These are phyloP conservation scores for Trichoderma endophyticum DNA, from an alignment of 2,329 filamentous ascomycete genomes.

Conservation along the genomic window DNA sequence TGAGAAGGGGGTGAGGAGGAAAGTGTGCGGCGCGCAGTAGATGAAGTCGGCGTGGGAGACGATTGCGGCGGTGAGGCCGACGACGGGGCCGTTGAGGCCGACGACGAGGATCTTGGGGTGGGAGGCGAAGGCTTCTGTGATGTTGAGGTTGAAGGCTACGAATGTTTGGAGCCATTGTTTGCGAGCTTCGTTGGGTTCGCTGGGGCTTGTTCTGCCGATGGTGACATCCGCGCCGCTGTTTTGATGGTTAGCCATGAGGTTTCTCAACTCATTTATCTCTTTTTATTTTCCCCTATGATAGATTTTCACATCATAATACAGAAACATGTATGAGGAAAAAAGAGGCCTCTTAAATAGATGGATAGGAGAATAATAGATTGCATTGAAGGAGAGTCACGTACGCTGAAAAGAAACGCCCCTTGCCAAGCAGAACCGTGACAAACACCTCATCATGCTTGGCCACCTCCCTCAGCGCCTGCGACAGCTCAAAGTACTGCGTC, in stretches of 20 bases:
- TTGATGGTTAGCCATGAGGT: not conserved
- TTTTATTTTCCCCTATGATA: not conserved
- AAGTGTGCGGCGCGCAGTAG: slow-evolving; percentile 77
- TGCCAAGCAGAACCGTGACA: slow-evolving; percentile 81
- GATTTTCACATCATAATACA: not conserved
- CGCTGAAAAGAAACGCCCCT: slow-evolving; percentile 86
- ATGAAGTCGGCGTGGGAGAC: slow-evolving; percentile 86
- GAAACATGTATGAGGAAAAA: not conserved
- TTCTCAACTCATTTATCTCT: not conserved
- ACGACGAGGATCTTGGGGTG: slow-evolving; percentile 92
- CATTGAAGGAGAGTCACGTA: slow-evolving; percentile 42
- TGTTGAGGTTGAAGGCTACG: slow-evolving; percentile 82
- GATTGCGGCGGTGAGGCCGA: slow-evolving; percentile 84
- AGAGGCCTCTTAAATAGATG: not conserved
- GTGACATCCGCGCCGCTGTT: slow-evolving; percentile 75
- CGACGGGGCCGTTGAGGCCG: slow-evolving; percentile 85
- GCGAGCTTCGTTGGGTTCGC: slow-evolving; percentile 38
- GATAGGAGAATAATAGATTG: not conserved
- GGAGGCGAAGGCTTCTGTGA: slow-evolving; percentile 84
- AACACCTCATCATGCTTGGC: slow-evolving; percentile 75
- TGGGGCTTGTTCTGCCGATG: slow-evolving; percentile 44
- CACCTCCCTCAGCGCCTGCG: slow-evolving; percentile 70
- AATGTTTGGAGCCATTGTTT: slow-evolving; percentile 66
- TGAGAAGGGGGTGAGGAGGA: slow-evolving; percentile 86
- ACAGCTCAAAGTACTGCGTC: slow-evolving; percentile 73